Percentiles rank a stretch among this genome's conserved stretches.
phyloP scores from a whole-genome alignment of 2,329 filamentous ascomycete genomes.

The Paracoccidioides lutzii region DNA sequence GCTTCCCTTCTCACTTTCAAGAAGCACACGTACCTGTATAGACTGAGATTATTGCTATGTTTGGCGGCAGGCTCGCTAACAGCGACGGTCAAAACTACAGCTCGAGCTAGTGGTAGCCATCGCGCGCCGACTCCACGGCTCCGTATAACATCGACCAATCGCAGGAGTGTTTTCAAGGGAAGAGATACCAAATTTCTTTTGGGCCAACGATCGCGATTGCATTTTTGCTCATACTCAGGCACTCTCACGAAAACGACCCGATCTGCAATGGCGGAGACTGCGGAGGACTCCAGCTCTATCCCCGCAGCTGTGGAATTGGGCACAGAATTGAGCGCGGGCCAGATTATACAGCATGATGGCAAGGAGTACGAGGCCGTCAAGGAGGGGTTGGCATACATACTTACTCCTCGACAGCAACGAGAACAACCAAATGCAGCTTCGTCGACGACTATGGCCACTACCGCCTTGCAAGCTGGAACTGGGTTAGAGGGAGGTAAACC shows the following conservation, averaged over 20 bases:
- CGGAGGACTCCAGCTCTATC: neutral
- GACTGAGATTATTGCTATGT: neutral
- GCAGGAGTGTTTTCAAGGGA: no score
- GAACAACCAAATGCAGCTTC: slow-evolving; percentile 19
- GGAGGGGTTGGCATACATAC: slow-evolving; percentile 55
- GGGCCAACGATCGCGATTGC: neutral
- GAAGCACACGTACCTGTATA: neutral
- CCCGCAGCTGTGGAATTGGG: neutral
- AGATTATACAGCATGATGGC: slow-evolving; percentile 33
- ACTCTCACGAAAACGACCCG: no score
- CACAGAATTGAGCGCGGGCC: slow-evolving; percentile 7
- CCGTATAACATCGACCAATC: no score
- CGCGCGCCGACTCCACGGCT: no score
- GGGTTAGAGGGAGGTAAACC: neutral
- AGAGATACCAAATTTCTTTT: no score
- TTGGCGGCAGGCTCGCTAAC: neutral
- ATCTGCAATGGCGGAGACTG: neutral
- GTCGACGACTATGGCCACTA: neutral
- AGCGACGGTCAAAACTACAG: neutral
- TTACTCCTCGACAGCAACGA: slow-evolving; percentile 45
- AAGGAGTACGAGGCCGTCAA: slow-evolving; percentile 48
- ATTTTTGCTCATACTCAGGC: neutral
- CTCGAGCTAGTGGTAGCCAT: neutral
- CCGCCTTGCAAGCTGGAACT: neutral
- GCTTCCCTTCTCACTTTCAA: neutral